Evolutionary conservation across 805 yeast species (phyloP), one percentile per base, ranked within the genome.

Genomic region (Teunomyces kruisii): DNA sequence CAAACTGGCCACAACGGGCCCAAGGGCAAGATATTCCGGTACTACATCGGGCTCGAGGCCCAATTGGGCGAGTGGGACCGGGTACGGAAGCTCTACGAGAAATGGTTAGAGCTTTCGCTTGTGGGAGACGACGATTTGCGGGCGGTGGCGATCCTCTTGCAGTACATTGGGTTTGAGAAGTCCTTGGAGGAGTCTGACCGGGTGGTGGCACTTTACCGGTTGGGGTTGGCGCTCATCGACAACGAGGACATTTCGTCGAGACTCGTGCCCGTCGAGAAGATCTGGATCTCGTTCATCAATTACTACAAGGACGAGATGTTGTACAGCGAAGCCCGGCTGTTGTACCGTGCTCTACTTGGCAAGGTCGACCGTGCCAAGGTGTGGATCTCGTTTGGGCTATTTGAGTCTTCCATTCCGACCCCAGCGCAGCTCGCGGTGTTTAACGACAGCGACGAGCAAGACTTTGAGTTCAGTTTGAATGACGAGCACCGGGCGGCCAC

Each of bases 21-120:
- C 0, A 84, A 81, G 56, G 68, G 65, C 1, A 79, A 79, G 42
- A 62, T 88, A 0, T 81, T 84, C 57, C 69, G 67, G 49, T 72
- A 72, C 48, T 94, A 94, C 63, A 83, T 92, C 39, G 70, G 66
- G 1, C 51, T 90, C 29, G 97, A 92, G 58, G 69, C 68, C 31
- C 67, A 72, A 43, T 61, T 91, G 38, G 86, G 86, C 30, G 94
- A 90, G 55, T 86, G 86, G 72, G 95, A 86, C 48, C 66, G 97
- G 29, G 90, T 85, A 6, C 68, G 98, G 27, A 81, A 69, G 58
- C 57, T 94, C 3, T 89, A 81, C 59, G 87, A 83, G 51, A 83
- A 80, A 56, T 79, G 77, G 67, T 50, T 87, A n/a, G 84, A 80
- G 51, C 26, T 57, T 9, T 50, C 61, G 24, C 17, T 57, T 22